Conservation (phyloP, 805 yeast species). For the Kluyveromyces wickerhamii region DNA sequence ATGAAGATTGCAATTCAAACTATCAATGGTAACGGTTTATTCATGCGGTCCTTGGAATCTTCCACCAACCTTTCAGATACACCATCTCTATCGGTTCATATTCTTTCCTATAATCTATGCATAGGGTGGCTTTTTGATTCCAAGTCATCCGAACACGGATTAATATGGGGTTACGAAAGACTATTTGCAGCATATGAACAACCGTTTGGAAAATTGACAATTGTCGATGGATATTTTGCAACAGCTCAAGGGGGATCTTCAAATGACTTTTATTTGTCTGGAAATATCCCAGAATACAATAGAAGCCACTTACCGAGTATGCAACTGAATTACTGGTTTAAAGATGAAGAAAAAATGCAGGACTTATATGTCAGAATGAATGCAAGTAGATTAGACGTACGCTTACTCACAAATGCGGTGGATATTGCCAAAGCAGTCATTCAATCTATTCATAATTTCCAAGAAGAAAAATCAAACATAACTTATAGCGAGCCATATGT, state of each 20-base stretch:
- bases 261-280: slow-evolving; percentile 39
- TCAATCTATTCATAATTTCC: slow-evolving; percentile 39
- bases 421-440: slow-evolving; percentile 45
- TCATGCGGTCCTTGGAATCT: not conserved
- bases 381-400: slow-evolving; percentile 67
- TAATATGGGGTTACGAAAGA: slow-evolving; percentile 70
- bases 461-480: slow-evolving; percentile 22
- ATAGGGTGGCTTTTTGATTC: slow-evolving; percentile 71
- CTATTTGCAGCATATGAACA: slow-evolving; percentile 59
- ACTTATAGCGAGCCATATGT: slow-evolving; percentile 4
- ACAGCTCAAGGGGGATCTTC: slow-evolving; percentile 57
- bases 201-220: slow-evolving; percentile 55
- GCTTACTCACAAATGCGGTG: slow-evolving; percentile 49
- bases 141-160: slow-evolving; percentile 47
- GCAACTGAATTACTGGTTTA: slow-evolving; percentile 39
- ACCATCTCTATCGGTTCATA: slow-evolving; percentile 44
- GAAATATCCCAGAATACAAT: slow-evolving; percentile 42
- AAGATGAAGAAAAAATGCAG: slow-evolving; percentile 29
- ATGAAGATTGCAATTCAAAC: not conserved
- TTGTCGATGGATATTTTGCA: slow-evolving; percentile 62
- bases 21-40: not conserved
- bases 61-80: not conserved
- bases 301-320: slow-evolving; percentile 63
- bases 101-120: slow-evolving; percentile 58
- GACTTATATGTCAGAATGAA: slow-evolving; percentile 43